Base-by-base conservation (phyloP, 2,329 filamentous ascomycete genomes). In the Fusarium staphyleae region DNA sequence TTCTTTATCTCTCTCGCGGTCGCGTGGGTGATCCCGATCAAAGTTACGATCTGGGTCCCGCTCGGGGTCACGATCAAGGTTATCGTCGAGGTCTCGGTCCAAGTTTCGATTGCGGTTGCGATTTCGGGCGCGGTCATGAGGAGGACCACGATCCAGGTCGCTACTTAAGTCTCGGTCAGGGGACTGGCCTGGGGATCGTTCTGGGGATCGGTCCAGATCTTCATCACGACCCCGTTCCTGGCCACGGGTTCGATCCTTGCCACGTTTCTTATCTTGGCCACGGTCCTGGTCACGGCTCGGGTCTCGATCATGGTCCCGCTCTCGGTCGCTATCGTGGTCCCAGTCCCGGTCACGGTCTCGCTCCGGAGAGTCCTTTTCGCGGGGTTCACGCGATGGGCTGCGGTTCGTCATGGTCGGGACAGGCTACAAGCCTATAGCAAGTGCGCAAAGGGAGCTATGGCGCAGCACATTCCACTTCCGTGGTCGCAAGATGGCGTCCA, bases 321-420 rank as follows among this genome's bases (percentile, higher is more conserved):
- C 52, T 14, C 33, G 37, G 11, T 57, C 45, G 10, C 46, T 34
- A 8, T 55, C 57, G 14, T 24, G 16, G 9, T 48, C 45, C 8
- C 48, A 35, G 14, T 62, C 58, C 13, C 55, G 54, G 19, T 62
- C 52, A 32, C 45, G 57, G 30, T 61, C 55, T 51, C 56, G 51
- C 44, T 66, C 63, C 19, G 44, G 48, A 26, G 58, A 62, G 41
- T 67, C 64, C 32, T 46, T 52, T 32, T 66, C 60, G 44, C 55
- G 60, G 47, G 63, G 61, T 52, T 60, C 58, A 53, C 61, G 62
- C 45, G 64, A 62, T 33, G 43, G 49, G 50, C 43, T 56, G 44
- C 55, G 59, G 63, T 60, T 55, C 22, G 60, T 57, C 64, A 66
- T 66, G 26, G 47, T 66, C 26, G 34, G 32, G 53, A 24, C 45